Conservation (phyloP, 148 eudicot genomes). For the Silene conica region DNA sequence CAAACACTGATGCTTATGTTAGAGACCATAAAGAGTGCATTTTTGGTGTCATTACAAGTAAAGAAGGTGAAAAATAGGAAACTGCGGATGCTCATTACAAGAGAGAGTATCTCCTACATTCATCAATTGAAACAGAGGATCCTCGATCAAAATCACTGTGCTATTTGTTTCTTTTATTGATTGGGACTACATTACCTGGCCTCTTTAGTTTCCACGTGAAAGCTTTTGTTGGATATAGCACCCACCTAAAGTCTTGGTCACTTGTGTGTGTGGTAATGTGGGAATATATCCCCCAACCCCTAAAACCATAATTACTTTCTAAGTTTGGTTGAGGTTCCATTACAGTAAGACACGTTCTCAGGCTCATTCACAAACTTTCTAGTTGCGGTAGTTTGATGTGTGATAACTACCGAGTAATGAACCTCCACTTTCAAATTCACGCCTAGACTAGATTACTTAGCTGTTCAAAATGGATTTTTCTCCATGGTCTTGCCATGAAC, state of each 20-base stretch:
- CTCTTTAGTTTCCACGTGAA: background rate
- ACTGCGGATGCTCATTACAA: background rate
- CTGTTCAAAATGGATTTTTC: background rate
- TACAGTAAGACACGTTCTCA: background rate
- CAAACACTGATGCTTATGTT: background rate
- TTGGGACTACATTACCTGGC: background rate
- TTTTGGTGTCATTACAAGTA: background rate
- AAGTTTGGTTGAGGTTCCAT: too few species aligned
- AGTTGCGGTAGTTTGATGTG: background rate
- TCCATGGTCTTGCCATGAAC: background rate
- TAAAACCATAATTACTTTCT: too few species aligned
- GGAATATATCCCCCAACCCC: too few species aligned
- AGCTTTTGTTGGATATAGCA: background rate
- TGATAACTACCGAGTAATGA: background rate
- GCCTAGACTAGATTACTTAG: background rate
- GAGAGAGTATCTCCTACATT: background rate
- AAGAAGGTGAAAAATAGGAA: background rate
- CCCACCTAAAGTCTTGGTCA: background rate
- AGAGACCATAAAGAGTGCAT: background rate
- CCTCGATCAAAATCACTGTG: background rate
- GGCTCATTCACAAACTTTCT: background rate
- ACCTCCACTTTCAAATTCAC: background rate
- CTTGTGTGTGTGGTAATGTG: too few species aligned
- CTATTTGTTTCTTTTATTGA: background rate
- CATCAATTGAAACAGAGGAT: background rate